Conservation (phyloP, 2,329 filamentous ascomycete species). For the Alternaria conjuncta region DNA sequence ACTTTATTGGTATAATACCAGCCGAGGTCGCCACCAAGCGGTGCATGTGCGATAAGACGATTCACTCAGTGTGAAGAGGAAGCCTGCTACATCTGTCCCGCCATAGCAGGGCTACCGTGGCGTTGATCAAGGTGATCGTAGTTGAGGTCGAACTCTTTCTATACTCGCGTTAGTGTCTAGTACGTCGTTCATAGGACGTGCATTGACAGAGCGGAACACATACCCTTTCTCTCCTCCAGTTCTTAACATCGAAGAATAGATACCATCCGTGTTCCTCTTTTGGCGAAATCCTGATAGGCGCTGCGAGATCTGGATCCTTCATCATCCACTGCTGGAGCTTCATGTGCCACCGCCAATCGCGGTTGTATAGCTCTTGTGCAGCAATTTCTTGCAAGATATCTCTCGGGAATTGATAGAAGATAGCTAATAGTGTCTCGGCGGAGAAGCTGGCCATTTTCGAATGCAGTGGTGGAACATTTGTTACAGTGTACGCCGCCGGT, state of each 20-base stretch:
- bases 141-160: constrained; percentile 60
- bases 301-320: constrained; percentile 56
- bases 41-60: neutral
- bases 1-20: neutral
- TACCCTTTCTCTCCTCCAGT: constrained; percentile 60
- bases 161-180: constrained; percentile 23
- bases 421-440: constrained; percentile 71
- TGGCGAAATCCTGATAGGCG: constrained; percentile 54
- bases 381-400: constrained; percentile 71
- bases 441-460: constrained; percentile 65
- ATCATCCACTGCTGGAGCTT: constrained; percentile 62
- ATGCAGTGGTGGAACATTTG: constrained; percentile 68
- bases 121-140: constrained; percentile 59
- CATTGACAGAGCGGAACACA: constrained; percentile 10
- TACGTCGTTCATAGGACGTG: neutral
- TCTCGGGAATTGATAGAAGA: constrained; percentile 72
- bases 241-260: constrained; percentile 61
- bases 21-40: neutral
- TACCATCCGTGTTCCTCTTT: constrained; percentile 60
- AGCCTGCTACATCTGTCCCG: constrained; percentile 29
- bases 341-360: constrained; percentile 63
- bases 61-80: neutral
- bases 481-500: constrained; percentile 69
- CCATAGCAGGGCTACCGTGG: constrained; percentile 45
- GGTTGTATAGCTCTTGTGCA: constrained; percentile 64